phyloP scores from a whole-genome alignment of 768 basidiomycete species.

The Boletus patriciae region DNA sequence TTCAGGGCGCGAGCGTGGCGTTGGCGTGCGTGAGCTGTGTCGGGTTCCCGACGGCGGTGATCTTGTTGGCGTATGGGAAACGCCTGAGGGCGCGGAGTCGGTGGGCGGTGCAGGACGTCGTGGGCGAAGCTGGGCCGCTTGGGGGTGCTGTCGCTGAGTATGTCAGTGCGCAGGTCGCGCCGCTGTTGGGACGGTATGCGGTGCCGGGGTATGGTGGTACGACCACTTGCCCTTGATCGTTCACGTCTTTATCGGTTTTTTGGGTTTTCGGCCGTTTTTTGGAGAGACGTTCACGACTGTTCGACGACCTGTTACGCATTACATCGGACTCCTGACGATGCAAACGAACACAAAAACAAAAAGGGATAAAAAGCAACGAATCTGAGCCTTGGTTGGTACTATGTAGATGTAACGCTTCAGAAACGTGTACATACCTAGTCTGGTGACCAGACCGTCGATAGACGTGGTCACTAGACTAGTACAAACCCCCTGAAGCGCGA shows the following conservation, averaged over 20 bases:
- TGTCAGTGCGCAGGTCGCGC: conserved; percentile 4
- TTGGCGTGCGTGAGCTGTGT: conserved; percentile 26
- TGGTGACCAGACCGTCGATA: too few species aligned
- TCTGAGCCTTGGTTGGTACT: not conserved
- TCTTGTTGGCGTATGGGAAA: conserved; percentile 24
- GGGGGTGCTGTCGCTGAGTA: not conserved
- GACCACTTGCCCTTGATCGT: conserved; percentile 1
- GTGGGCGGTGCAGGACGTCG: conserved; percentile 27
- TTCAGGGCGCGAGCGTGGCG: conserved; percentile 15
- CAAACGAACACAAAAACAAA: not conserved
- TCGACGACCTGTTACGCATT: not conserved
- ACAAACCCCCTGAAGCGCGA: too few species aligned
- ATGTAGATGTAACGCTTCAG: not conserved
- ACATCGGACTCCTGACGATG: not conserved
- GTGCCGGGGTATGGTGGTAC: conserved; percentile 20
- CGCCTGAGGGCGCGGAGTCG: conserved; percentile 21
- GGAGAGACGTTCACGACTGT: not conserved
- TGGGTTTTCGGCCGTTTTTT: not conserved
- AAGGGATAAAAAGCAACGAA: too few species aligned
- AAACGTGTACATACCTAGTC: too few species aligned
- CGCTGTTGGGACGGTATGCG: conserved; percentile 14
- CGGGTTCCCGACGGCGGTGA: conserved; percentile 22
- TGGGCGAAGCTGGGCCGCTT: not conserved
- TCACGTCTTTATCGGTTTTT: not conserved
- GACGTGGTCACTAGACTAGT: too few species aligned